A percentile compares a stretch with the other conserved stretches of the same genome.
Evolutionary conservation across 192 early-diverging fungal genomes (phyloP).

Genomic region (Chytriomyces sp.): DNA sequence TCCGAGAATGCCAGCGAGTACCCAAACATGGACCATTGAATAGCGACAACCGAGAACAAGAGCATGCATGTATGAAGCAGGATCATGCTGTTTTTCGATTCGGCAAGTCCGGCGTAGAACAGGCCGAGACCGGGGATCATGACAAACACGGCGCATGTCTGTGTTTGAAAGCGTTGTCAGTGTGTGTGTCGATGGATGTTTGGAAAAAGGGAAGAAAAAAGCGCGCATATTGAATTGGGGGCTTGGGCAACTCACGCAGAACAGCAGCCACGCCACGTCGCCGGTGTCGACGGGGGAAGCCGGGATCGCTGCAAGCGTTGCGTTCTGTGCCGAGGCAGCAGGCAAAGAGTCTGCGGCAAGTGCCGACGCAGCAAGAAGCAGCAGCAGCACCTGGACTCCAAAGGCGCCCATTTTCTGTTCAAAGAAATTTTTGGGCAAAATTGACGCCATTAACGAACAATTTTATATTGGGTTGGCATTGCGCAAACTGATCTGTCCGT

Average conservation of each 20-base stretch:
- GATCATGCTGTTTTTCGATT: conserved; percentile 90
- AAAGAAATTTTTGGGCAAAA: no score
- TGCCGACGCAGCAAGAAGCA: no score
- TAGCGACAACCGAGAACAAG: conserved; percentile 80
- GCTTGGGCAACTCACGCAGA: conserved; percentile 6
- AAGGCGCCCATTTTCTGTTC: no score
- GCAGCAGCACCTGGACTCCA: no score
- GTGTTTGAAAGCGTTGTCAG: not conserved
- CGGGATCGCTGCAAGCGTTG: not conserved
- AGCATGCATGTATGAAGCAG: conserved; percentile 77
- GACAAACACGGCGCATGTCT: conserved; percentile 83
- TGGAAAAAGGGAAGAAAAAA: not conserved
- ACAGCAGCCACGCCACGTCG: conserved; percentile 14
- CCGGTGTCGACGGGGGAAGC: conserved; percentile 1
- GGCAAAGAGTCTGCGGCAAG: no score
- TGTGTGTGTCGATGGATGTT: not conserved
- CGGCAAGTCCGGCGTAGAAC: conserved; percentile 94
- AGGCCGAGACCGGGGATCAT: conserved; percentile 96
- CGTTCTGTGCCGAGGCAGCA: not conserved
- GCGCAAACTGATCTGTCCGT: no score
- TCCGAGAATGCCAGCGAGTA: conserved; percentile 87
- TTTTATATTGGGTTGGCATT: no score
- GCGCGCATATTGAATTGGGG: not conserved
- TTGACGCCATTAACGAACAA: no score
- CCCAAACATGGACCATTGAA: conserved; percentile 92